These are phyloP conservation scores for Kluyveromyces lactis DNA, from an alignment of 805 yeast genomes.

Conservation along the genomic window DNA sequence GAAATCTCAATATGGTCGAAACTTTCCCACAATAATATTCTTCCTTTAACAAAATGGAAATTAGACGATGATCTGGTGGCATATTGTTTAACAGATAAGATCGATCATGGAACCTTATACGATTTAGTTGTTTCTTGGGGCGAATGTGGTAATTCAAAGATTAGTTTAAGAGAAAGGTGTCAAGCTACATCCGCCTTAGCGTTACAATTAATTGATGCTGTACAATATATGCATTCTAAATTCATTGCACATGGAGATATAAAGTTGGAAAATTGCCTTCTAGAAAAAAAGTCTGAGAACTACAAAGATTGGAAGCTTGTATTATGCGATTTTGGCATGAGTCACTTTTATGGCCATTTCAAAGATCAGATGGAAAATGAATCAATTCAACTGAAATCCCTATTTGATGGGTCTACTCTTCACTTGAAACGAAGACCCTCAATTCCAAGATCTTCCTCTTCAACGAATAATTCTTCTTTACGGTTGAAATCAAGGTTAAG, in stretches of 20 bases:
- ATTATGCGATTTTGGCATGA: constrained; percentile 90
- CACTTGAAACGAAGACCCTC: constrained; percentile 20
- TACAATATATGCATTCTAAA: constrained; percentile 54
- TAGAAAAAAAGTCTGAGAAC: constrained; percentile 35
- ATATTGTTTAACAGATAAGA: constrained; percentile 63
- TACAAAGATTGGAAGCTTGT: constrained; percentile 31
- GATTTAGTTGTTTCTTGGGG: constrained; percentile 72
- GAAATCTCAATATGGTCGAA: constrained; percentile 74
- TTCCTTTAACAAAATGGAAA: constrained; percentile 53
- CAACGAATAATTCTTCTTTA: constrained; percentile 10
- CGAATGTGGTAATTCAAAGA: constrained; percentile 26
- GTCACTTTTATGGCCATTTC: constrained; percentile 22
- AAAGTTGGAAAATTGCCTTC: constrained; percentile 70
- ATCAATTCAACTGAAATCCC: constrained; percentile 10
- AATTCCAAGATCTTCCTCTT: constrained; percentile 30
- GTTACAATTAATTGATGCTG: constrained; percentile 48
- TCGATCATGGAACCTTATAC: constrained; percentile 72
- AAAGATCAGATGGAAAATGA: background rate
- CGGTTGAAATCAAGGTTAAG: constrained; percentile 9
- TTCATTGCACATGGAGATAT: constrained; percentile 71
- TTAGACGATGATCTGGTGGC: constrained; percentile 51
- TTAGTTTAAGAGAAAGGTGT: constrained; percentile 30
- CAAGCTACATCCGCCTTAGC: constrained; percentile 31
- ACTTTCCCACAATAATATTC: constrained; percentile 53
- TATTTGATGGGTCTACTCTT: constrained; percentile 6